phyloP scores from a whole-genome alignment of 345 rosid genomes.

The Rhodamnia argentea region DNA sequence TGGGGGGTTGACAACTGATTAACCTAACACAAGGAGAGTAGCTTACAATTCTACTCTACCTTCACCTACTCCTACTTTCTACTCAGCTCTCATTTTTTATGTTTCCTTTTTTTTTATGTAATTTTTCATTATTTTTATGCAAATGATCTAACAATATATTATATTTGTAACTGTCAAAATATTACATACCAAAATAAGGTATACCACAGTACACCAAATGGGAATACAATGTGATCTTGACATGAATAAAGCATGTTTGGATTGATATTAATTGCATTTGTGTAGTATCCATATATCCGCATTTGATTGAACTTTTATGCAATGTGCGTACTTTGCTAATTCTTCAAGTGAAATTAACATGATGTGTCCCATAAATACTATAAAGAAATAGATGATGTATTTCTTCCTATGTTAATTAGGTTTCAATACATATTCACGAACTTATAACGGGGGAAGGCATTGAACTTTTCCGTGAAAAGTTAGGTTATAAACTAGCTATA shows the following conservation, averaged over 20 bases:
- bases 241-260: background rate
- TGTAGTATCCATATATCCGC: background rate
- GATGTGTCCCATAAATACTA: background rate
- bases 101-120: background rate
- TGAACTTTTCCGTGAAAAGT: background rate
- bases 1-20: background rate
- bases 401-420: background rate
- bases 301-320: background rate
- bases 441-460: background rate
- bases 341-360: background rate
- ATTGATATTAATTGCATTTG: background rate
- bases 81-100: background rate
- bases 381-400: background rate
- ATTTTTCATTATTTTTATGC: background rate
- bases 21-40: background rate
- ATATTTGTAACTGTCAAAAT: background rate
- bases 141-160: background rate
- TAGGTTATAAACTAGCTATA: background rate
- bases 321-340: background rate
- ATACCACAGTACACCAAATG: background rate
- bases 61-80: background rate
- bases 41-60: background rate
- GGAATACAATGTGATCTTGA: background rate
- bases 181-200: background rate
- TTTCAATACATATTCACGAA: background rate